A percentile compares a stretch with the other conserved stretches of the same genome.
phyloP scores from a whole-genome alignment of 257 asterid species.

The Solanum gandarillasii region DNA sequence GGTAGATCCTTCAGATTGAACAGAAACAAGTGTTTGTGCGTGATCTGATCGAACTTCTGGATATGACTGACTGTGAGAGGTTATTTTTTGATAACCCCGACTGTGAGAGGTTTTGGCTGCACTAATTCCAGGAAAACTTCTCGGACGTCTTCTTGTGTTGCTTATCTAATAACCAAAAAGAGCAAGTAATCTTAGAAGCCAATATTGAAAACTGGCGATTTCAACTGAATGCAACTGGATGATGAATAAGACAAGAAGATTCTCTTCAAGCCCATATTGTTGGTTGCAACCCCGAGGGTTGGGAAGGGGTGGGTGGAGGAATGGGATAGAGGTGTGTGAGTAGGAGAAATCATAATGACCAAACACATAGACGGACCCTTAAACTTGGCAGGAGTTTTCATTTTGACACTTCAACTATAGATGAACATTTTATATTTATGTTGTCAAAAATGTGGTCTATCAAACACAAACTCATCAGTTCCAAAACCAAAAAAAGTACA shows the following conservation, averaged over 20 bases:
- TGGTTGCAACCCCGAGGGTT: background rate
- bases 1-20: constrained; percentile 68
- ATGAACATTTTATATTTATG: background rate
- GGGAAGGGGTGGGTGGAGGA: background rate
- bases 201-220: background rate
- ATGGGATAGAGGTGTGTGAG: background rate
- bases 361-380: background rate
- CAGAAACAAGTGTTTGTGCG: constrained; percentile 25
- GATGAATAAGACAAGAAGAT: background rate
- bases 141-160: constrained; percentile 10
- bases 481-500: background rate
- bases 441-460: background rate
- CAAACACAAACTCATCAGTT: background rate
- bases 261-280: background rate
- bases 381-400: background rate
- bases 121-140: constrained; percentile 21
- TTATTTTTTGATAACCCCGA: background rate
- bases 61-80: constrained; percentile 51
- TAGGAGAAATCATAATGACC: background rate
- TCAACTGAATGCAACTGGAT: background rate
- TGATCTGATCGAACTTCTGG: constrained; percentile 36
- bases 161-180: constrained; percentile 33
- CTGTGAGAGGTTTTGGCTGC: constrained; percentile 36
- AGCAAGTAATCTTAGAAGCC: constrained; percentile 2
- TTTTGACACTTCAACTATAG: background rate